Evolutionary conservation across 2,329 filamentous ascomycete species (phyloP).

Genomic region (Colletotrichum limetticola): DNA sequence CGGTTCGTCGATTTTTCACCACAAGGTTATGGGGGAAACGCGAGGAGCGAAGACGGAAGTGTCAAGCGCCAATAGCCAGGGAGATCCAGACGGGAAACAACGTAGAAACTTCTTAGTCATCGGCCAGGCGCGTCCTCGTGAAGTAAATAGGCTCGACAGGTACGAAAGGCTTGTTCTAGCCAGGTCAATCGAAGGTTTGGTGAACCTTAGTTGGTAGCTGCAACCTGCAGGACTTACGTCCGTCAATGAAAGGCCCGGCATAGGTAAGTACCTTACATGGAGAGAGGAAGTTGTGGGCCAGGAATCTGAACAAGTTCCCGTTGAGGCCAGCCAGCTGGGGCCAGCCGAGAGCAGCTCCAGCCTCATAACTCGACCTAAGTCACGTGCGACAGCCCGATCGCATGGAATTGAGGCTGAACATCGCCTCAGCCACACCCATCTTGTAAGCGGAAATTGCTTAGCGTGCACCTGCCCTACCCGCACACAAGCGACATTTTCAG

Average conservation of each 20-base stretch:
- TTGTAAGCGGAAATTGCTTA: neutral
- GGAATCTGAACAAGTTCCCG: no score
- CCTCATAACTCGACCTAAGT: neutral
- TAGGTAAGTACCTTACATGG: no score
- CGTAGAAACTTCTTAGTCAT: neutral
- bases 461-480: constrained; percentile 34
- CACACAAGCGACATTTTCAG: constrained; percentile 35
- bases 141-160: neutral
- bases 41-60: neutral
- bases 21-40: neutral
- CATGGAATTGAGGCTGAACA: constrained; percentile 14
- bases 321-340: neutral
- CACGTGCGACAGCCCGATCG: constrained; percentile 16
- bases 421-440: constrained; percentile 22
- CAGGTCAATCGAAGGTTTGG: neutral
- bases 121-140: neutral
- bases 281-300: no score
- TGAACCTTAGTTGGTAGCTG: neutral
- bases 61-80: neutral
- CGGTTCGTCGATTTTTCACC: neutral
- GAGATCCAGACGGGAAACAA: neutral
- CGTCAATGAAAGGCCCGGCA: neutral
- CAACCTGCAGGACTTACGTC: neutral
- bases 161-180: neutral
- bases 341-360: neutral